Evolutionary conservation across 306 rosid genomes (phyloP), one percentile per base, ranked within the genome.

Genomic region (Parietaria judaica): DNA sequence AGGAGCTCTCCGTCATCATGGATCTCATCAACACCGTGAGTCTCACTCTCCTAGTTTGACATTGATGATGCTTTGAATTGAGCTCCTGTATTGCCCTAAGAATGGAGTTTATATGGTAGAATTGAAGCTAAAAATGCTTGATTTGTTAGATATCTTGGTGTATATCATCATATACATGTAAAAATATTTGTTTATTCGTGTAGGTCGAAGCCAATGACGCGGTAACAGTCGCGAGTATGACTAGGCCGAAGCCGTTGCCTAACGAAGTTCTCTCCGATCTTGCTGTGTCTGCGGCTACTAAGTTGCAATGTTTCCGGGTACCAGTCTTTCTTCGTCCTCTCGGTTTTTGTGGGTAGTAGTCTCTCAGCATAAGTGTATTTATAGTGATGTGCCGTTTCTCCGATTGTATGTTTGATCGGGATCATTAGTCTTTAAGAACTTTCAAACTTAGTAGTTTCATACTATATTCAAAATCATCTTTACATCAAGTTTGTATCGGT

Each of bases 171-270:
- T 23, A 0, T 46, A 46, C 13, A 7, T 46, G 50, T 7, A 13
- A 13, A 46, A 46, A 7, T 49, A 49, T 49, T 17, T 52, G 15
- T 12, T 31, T 31, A 31, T 69, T 12, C 66, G 56, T 49, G 52
- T 66, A 92, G 98, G 98, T 88, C 73, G 96, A 92, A 77, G 78
- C 83, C 51, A 88, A 92, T 63, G 88, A 92, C 81, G 98, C 94
- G 23, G 96, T 92, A 58, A 74, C 96, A 2, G 98, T 88, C 67
- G 88, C 95, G 61, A 67, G 96, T 68, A 88, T 88, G 95, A 84
- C 82, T 23, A 75, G 81, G 81, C 95, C 95, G 43, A 92, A 86
- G 72, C 78, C 76, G 65, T 72, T 84, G 43, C 95, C 95, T 34
- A 82, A 77, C 70, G 98, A 92, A 80, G 82, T 68, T 70, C 73